Conservation (phyloP, 768 basidiomycete species). For the Pleurotus platypus region DNA sequence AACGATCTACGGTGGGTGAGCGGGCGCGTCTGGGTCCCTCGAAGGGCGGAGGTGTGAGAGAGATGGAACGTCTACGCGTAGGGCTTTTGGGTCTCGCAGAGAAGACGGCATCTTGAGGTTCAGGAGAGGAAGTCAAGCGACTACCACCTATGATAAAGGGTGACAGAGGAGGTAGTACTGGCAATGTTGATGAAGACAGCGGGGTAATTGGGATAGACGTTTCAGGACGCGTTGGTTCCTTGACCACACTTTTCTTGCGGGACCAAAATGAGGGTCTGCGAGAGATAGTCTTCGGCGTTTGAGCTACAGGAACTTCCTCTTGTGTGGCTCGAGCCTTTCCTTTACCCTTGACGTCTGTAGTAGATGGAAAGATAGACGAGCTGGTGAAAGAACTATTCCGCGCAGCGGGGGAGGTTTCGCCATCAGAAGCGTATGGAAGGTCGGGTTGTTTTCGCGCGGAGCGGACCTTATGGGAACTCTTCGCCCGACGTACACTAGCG, state of each 20-base stretch:
- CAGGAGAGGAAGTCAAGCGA: conserved; percentile 15
- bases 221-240: conserved; percentile 16
- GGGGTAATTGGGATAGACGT: background rate
- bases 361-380: conserved; percentile 13
- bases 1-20: background rate
- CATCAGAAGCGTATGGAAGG: conserved; percentile 15
- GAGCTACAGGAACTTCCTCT: conserved; percentile 16
- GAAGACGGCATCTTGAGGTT: conserved; percentile 17
- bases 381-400: background rate
- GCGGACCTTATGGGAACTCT: conserved; percentile 47
- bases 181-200: conserved; percentile 15
- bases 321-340: conserved; percentile 22
- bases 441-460: conserved; percentile 15
- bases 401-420: conserved; percentile 3
- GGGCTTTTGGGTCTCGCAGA: conserved; percentile 14
- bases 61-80: conserved; percentile 11
- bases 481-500: conserved; percentile 40
- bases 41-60: background rate
- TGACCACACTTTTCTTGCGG: conserved; percentile 34
- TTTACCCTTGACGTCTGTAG: conserved; percentile 45
- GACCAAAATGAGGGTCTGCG: conserved; percentile 70
- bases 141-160: conserved; percentile 18
- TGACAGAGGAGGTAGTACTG: conserved; percentile 25
- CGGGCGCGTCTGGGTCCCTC: background rate
- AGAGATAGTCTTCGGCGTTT: conserved; percentile 36